Evolutionary conservation across 78 protist genomes (phyloP), one percentile per base, ranked within the genome.

Genomic region (Dictyostelium intermedium): DNA sequence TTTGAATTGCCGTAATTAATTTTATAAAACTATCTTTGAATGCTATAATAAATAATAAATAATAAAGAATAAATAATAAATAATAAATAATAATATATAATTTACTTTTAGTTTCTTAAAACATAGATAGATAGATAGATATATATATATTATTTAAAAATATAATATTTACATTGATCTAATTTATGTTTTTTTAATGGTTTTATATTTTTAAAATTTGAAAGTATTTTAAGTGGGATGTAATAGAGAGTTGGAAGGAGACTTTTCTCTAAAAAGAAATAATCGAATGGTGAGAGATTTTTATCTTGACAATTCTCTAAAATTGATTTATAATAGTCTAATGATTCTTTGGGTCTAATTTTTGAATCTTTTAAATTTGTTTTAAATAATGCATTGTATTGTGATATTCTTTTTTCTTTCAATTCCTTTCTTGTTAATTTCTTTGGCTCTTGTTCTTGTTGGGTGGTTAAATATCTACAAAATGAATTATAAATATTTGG

Each of bases 1-100:
- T 89, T 53, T 89, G 85, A 3, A 89, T 37, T 61, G 93, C 63
- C 16, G 87, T 23, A 16, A 61, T 30, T 30, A 89, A 43, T 78
- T 80, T n/a, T 5, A 81, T 32, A 81, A 81, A 56, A 34, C 56
- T 81, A 14, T 81, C 73, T 56, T 56, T 81, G 20, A 81, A 30
- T 16, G 23, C 85, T 81, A 53, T 25, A 14, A 18, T 63, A 63
- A n/a, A 63, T 63, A 63, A 20, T 7, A 7, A 25, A 60, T 8
- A 23, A 20, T 47, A n/a, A 41, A 45, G 0, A 78, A 45, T 5
- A 73, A 73, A 73, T 16, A 11, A 16, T 16, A 23, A 23, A 18
- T 23, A 20, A 20, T 60, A 23, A 23, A 60, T 60, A 60, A 60
- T 60, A 60, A 45, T 60, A 20, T n/a, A n/a, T n/a, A n/a, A n/a